Evolutionary conservation across 306 rosid genomes (phyloP).

Genomic region (Begonia peltatifolia): DNA sequence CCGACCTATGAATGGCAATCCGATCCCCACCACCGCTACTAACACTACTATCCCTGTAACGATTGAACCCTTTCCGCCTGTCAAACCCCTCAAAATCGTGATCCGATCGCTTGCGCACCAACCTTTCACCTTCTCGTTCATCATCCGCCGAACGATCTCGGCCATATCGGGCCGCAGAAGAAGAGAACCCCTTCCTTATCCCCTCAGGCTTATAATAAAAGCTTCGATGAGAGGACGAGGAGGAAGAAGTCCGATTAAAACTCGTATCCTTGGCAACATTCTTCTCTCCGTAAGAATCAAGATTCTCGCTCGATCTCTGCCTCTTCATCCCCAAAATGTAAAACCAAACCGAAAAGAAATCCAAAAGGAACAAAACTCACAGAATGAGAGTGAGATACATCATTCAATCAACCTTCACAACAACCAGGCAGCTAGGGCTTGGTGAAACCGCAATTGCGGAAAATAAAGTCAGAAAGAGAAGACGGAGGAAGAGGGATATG

Average conservation of each 20-base stretch:
- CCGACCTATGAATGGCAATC: constrained; percentile 57
- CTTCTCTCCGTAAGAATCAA: constrained; percentile 56
- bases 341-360: not conserved
- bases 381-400: too few relatives aligned
- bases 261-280: constrained; percentile 12
- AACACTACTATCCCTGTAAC: constrained; percentile 44
- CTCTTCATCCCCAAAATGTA: constrained; percentile 48
- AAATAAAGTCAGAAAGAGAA: too few relatives aligned
- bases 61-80: constrained; percentile 70
- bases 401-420: too few relatives aligned
- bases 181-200: constrained; percentile 41
- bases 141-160: constrained; percentile 64
- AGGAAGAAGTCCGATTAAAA: constrained; percentile 48
- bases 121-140: constrained; percentile 57
- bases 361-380: not conserved
- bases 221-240: constrained; percentile 41
- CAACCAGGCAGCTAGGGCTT: too few relatives aligned
- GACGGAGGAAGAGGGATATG: too few relatives aligned
- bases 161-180: constrained; percentile 42
- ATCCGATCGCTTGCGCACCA: constrained; percentile 68
- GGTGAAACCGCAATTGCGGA: too few relatives aligned
- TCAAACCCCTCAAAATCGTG: constrained; percentile 70
- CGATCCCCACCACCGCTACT: constrained; percentile 45
- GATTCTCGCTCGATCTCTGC: constrained; percentile 78
- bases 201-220: constrained; percentile 49